Base-by-base conservation (phyloP, 2,329 filamentous ascomycete genomes). In the Fusarium chlamydosporum region DNA sequence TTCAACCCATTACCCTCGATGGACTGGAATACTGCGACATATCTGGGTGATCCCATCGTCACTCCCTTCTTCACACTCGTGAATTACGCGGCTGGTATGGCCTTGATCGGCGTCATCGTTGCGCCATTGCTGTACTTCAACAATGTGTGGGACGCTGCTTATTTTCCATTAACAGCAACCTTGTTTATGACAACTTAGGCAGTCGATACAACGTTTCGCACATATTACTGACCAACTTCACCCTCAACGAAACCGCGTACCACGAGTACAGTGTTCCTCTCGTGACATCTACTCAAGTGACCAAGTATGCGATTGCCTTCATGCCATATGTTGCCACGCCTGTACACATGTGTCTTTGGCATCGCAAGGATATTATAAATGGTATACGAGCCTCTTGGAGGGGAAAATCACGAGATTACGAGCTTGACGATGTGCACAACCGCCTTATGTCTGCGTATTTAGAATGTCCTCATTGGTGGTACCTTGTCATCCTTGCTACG, bases 171-270 rank as follows among this genome's bases (percentile, higher is more conserved):
- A 83, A 86, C 33, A 83, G 82, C 12, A 84, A 85, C 23, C 79
- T 82, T 45, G 83, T 83, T 0, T 89, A 85, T 61, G 86, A 89
- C 75, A 89, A 89, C 60, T 86, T 82, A 0, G 86, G 84, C 12
- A 71, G 72, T 2, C 47, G 76, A 1, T 89, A 89, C 71, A 82
- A 86, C 23, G 82, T 87, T 15, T 79, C 77, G 12, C 81, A 81
- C 3, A 86, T 89, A 23, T 80, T 89, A 7, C 82, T 81, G 20
- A 63, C 78, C 1, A 78, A 83, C 34, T 79, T 82, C 56, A 84
- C 81, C 0, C 81, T 89, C 16, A 81, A 89, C 63, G 72, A 83
- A 23, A 79, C 80, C 3, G 84, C 83, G 2, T 89, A 89, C 71
- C 76, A 80, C 35, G 74, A 76, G 3, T 89, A 87, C 35, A 57